Conservation (phyloP, 208 protist genomes). For the Zelonia costaricensis region DNA sequence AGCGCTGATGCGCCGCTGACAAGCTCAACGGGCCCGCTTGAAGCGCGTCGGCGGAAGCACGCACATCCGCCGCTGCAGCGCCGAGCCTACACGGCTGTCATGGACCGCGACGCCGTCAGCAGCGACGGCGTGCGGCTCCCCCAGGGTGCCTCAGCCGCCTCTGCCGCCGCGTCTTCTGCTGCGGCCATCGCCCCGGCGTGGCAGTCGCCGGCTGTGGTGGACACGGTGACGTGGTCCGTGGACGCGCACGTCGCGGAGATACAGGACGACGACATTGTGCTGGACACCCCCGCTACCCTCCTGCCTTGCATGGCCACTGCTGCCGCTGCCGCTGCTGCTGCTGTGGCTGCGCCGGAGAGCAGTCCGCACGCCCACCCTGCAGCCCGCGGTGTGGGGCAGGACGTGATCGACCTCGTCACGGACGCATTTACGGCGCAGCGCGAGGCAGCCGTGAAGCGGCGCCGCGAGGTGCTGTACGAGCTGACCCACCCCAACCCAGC, state of each 20-base stretch:
- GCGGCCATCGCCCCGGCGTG: background rate
- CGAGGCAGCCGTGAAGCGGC: conserved; percentile 49
- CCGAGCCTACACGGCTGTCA: background rate
- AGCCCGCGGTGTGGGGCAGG: conserved; percentile 60
- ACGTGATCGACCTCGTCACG: conserved; percentile 88
- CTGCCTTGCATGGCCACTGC: conserved; percentile 21
- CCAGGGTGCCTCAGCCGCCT: background rate
- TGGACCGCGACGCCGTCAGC: no score
- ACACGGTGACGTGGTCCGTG: conserved; percentile 1
- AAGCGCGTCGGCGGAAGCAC: no score
- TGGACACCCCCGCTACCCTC: conserved; percentile 40
- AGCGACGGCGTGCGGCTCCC: background rate
- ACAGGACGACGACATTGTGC: conserved; percentile 55
- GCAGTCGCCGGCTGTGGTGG: background rate
- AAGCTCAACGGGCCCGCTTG: no score
- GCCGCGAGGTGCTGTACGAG: conserved; percentile 79
- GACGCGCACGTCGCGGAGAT: conserved; percentile 9
- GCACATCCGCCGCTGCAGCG: no score
- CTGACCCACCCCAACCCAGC: conserved; percentile 79
- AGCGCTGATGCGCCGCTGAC: no score
- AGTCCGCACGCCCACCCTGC: conserved; percentile 40
- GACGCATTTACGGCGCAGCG: conserved; percentile 77
- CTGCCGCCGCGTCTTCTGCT: background rate
- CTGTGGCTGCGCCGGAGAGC: conserved; percentile 24
- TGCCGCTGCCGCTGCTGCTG: background rate